Base-by-base conservation (phyloP, 192 early-diverging fungal genomes). In the Cladochytrium replicatum region DNA sequence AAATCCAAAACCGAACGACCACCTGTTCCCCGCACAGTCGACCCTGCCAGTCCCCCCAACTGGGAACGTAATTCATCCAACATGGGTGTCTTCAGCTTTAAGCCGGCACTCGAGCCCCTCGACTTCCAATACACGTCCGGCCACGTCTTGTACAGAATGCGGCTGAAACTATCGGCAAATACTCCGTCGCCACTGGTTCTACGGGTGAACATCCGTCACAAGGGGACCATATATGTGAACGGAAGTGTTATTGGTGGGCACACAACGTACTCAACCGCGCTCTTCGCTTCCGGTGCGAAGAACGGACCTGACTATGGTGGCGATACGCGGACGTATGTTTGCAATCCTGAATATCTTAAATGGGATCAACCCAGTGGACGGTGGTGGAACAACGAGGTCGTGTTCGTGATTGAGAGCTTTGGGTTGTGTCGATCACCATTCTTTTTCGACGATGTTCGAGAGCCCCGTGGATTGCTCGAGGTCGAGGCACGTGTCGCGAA, bases 371-470 rank as follows among this genome's bases (percentile, higher is more conserved):
- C n/a, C 75, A 19, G 69, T 75, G n/a, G 55, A 67, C 0, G 51
- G 59, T 6, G 56, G 67, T n/a, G n/a, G n/a, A n/a, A n/a, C n/a
- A 88, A 89, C 52, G 69, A 77, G 26, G 56, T 92, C 2, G 44
- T 85, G 37, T 55, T 88, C 4, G 52, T 87, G 1, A 75, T 89
- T 26, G 87, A 90, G 46, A 84, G 77, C 37, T 86, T 76, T 54
- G 89, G 89, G 0, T 50, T 88, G 41, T 78, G 74, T 41, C 62
- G 84, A 22, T 80, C 84, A 41, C 70, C 85, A 0, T 71, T 81
- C 38, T 65, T 82, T 1, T 63, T 82, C 55, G 82, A 89, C 57
- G 87, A 92, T 58, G 72, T 81, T 23, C 72, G 77, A 9, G 81
- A 81, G 49, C 80, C 81, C 29, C 69, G 86, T 8, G 89, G 89